Base-by-base conservation (phyloP, 176 grass and related monocot genomes). In the Oryza brachyantha region DNA sequence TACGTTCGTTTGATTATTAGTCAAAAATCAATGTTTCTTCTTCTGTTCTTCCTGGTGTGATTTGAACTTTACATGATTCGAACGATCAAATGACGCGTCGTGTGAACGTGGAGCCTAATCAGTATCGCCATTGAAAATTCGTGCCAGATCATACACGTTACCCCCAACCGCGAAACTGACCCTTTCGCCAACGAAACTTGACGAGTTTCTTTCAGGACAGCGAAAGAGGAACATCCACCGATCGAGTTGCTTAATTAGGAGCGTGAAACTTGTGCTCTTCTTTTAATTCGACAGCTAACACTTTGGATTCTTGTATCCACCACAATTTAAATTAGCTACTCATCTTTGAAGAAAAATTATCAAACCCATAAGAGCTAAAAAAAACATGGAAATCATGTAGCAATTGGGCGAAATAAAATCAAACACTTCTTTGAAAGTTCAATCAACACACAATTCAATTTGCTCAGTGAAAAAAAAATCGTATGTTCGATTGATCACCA, bases 121-220 rank as follows among this genome's bases (percentile, higher is more conserved):
- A 21, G 17, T 8, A 52, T 57, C 52, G 9, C 3, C 22, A 57
- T 57, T 57, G 10, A 3, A 70, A 75, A 75, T 1, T 0, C 11
- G 25, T 34, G 61, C 35, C 68, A 26, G 13, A 19, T 34, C 43
- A 27, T 40, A 74, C 80, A 74, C 80, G 70, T 29, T 63, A 63
- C 66, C 22, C 10, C 1, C 17, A 0, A 13, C 2, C 8, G 41
- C 34, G 68, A 65, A 73, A 54, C 1, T 0, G 79, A 62, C 79
- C 54, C 79, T 35, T 48, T 10, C 10, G n/a, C 5, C n/a, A 58
- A 42, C 37, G 7, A 26, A 7, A 39, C 16, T 5, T 36, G 59
- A 65, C 42, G 54, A 36, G 13, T 57, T 52, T 0, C 17, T 52
- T 52, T n/a, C 48, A n/a, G 17, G 48, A 2, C 5, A 52, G 48